Base-by-base conservation (phyloP, 306 rosid genomes). In the Citrullus mucosospermus region DNA sequence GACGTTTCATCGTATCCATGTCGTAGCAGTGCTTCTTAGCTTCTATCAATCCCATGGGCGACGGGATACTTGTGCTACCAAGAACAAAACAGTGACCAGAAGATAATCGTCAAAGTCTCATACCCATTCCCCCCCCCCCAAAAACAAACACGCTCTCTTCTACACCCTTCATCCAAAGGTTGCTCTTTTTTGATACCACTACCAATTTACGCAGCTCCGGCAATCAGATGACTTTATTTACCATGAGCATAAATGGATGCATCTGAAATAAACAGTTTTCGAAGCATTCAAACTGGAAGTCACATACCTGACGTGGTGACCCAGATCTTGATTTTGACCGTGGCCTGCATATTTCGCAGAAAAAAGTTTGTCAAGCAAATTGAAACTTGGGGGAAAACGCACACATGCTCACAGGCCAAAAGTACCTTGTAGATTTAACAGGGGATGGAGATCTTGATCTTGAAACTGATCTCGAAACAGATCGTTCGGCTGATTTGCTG, bases 371-470 rank as follows among this genome's bases (percentile, higher is more conserved):
- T 86, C 18, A 73, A 65, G 16, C 39, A 22, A 34, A 54, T 5
- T 56, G 32, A 22, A 15, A 57, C 56, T 12, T 5, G 18, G 36
- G 28, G 28, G 50, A 36, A 65, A 36, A 65, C 11, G 5, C 46
- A 38, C 70, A 8, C 25, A 13, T 1, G 36, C 36, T 32, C 36
- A 65, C 6, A 67, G 63, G 66, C 44, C 67, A 74, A 67, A 22
- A 22, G 46, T 85, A 96, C 99, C 97, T 92, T 66, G 96, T 85
- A 60, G 94, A 39, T 83, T 92, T 96, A 85, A 89, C 82, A 18
- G 98, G 99, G 46, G 98, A 88, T 55, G 89, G 86, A 60, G 99
- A 96, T 87, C 96, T 88, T 70, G 98, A 93, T 81, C 89, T 84
- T 44, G 97, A 96, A 17, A 85, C 83, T 8, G 99, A 96, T 83